phyloP scores from a whole-genome alignment of 441 rosid species.

The Eutrema salsugineum region DNA sequence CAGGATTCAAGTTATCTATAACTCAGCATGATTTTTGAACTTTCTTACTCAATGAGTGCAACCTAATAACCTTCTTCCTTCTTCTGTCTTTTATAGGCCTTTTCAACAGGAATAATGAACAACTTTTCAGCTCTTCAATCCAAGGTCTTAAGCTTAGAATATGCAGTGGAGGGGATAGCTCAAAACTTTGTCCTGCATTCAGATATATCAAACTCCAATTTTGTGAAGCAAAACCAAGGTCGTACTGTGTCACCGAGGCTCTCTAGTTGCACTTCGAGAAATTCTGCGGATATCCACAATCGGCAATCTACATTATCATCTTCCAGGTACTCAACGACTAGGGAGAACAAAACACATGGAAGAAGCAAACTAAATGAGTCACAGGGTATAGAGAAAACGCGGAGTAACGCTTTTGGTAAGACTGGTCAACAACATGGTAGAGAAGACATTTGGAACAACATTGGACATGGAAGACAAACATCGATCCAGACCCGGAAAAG shows the following conservation, averaged over 20 bases:
- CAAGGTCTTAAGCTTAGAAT: conserved; percentile 71
- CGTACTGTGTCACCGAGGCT: conserved; percentile 51
- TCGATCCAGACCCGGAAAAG: conserved; percentile 36
- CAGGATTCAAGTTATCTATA: background rate
- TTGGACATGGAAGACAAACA: conserved; percentile 39
- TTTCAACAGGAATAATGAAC: conserved; percentile 67
- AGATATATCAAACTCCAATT: conserved; percentile 42
- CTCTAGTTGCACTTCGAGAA: conserved; percentile 70
- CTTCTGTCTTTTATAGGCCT: conserved; percentile 43
- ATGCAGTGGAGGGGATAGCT: conserved; percentile 56
- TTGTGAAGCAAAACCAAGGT: conserved; percentile 49
- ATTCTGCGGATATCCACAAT: conserved; percentile 49
- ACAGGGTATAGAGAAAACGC: conserved; percentile 41
- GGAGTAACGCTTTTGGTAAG: conserved; percentile 38
- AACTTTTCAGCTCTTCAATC: conserved; percentile 62
- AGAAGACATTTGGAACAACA: conserved; percentile 46
- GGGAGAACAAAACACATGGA: conserved; percentile 50
- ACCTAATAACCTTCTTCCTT: background rate
- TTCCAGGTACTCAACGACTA: conserved; percentile 41
- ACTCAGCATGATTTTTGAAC: background rate
- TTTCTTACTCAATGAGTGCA: background rate
- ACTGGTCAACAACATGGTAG: conserved; percentile 34
- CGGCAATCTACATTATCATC: conserved; percentile 46
- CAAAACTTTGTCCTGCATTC: conserved; percentile 42
- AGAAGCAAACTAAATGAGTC: conserved; percentile 47